Base-by-base conservation (phyloP, 2,329 filamentous ascomycete genomes). In the Monosporascus ibericus region DNA sequence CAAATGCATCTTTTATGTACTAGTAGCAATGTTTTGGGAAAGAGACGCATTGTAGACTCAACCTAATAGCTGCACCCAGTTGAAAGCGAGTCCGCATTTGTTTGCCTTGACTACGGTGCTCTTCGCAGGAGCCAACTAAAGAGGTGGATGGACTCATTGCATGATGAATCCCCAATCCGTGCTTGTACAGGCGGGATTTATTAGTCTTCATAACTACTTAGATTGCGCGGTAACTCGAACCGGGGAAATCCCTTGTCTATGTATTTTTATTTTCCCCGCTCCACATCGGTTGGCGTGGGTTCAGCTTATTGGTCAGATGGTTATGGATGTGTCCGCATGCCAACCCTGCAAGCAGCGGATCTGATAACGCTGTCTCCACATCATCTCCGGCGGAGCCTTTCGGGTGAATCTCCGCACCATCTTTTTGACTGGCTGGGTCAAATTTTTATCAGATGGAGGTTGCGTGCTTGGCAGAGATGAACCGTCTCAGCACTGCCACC, bases 341-440 rank as follows among this genome's bases (percentile, higher is more conserved):
- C 18, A 30, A 25, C 60, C 61, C 57, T 59, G 60, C 46, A 56
- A 49, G 27, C 40, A 55, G 58, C 63, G 63, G 63, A 65, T 65
- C 63, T 60, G 63, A 65, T 65, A 65, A 65, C 51, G 49, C 47
- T 55, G 54, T 55, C 49, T 53, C 58, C 51, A 49, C 52, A 51
- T 51, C 39, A 37, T 24, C 39, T 24, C 50, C 7, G 39, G 51
- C 48, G 51, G 55, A 53, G 48, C 34, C 22, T 34, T 17, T 14
- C 52, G 48, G 38, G 30, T 37, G 25, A 20, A 42, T 34, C 18
- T 40, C 24, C 27, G 30, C 51, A 53, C 49, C 54, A 54, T 47
- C 39, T 27, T 52, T 59, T 55, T 30, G 44, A 44, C 39, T 38
- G 18, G 17, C 50, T 46, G 22, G 42, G 9, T n/a, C 22, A 17